These are phyloP conservation scores for Hypoxylon sp. DNA, from an alignment of 2,329 filamentous ascomycete species.

Conservation along the genomic window DNA sequence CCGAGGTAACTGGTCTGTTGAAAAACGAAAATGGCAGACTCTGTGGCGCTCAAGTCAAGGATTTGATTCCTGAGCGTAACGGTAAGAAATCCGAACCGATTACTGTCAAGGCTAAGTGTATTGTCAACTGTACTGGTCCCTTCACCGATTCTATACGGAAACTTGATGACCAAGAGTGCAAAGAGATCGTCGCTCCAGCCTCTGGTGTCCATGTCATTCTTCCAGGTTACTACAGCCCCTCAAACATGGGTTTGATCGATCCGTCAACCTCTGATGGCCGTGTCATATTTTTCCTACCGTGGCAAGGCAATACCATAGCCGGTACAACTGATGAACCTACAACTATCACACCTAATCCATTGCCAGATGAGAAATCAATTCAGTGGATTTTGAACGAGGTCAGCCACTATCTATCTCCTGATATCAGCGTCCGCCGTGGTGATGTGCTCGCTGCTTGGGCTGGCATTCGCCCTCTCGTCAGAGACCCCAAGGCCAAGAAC, in stretches of 20 bases:
- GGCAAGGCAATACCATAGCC: conserved; percentile 93
- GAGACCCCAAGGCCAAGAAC: conserved; percentile 87
- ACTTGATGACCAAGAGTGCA: conserved; percentile 80
- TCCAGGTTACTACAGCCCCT: conserved; percentile 87
- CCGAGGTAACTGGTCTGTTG: conserved; percentile 82
- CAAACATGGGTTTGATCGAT: conserved; percentile 90
- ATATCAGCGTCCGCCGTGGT: conserved; percentile 86
- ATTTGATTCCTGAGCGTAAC: conserved; percentile 76
- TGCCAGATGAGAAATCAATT: conserved; percentile 87
- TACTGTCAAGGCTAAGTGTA: conserved; percentile 80
- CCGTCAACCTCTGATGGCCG: conserved; percentile 88
- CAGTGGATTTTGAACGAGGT: conserved; percentile 91
- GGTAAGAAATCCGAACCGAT: conserved; percentile 75
- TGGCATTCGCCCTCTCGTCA: conserved; percentile 87
- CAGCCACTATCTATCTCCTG: conserved; percentile 83
- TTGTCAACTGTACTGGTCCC: conserved; percentile 91
- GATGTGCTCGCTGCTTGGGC: conserved; percentile 94
- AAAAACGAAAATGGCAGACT: conserved; percentile 82
- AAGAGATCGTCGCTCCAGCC: conserved; percentile 87
- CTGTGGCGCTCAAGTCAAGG: conserved; percentile 80
- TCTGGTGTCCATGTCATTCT: conserved; percentile 90
- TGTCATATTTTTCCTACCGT: conserved; percentile 93
- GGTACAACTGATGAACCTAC: conserved; percentile 88
- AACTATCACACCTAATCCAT: conserved; percentile 78
- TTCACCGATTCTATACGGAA: conserved; percentile 90